Evolutionary conservation across 164 flowering plant species (phyloP).

Genomic region (Warburgia ugandensis): DNA sequence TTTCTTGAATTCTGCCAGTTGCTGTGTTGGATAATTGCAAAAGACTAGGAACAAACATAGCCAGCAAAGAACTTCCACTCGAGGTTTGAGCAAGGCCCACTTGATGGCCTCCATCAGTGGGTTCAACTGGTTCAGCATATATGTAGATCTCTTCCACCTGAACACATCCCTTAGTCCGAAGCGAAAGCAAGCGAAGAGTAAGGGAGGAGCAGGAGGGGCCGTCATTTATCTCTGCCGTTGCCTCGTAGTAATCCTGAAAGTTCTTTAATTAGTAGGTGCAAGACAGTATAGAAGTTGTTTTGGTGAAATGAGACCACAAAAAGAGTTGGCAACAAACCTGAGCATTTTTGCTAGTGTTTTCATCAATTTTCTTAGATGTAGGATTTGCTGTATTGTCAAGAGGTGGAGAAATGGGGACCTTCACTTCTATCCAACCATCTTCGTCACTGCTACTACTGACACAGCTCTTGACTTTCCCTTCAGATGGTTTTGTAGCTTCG

Average conservation of each 20-base stretch:
- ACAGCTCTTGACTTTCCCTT: conserved; percentile 18
- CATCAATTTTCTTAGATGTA: conserved; percentile 9
- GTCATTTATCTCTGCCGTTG: conserved; percentile 83
- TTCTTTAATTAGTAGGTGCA: conserved; percentile 6
- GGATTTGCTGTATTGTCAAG: conserved; percentile 12
- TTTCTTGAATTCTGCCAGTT: conserved; percentile 17
- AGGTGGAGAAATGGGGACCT: conserved; percentile 29
- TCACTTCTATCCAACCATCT: conserved; percentile 86
- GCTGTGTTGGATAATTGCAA: conserved; percentile 55
- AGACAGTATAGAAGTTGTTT: background rate
- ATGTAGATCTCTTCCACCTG: conserved; percentile 70
- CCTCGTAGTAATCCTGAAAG: conserved; percentile 71
- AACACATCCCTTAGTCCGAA: conserved; percentile 48
- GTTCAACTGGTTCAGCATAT: conserved; percentile 63
- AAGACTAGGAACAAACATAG: conserved; percentile 80
- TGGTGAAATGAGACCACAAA: background rate
- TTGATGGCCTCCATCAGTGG: conserved; percentile 26
- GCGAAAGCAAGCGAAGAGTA: conserved; percentile 69
- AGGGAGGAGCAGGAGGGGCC: conserved; percentile 56
- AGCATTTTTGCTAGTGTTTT: conserved; percentile 9
- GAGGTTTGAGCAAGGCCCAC: conserved; percentile 19
- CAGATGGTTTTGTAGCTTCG: conserved; percentile 9
- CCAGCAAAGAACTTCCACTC: conserved; percentile 56
- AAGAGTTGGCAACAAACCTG: conserved; percentile 37
- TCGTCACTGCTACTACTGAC: conserved; percentile 27